Evolutionary conservation across 441 rosid genomes (phyloP), one percentile per base, ranked within the genome.

Genomic region (Arabidopsis hybrid): DNA sequence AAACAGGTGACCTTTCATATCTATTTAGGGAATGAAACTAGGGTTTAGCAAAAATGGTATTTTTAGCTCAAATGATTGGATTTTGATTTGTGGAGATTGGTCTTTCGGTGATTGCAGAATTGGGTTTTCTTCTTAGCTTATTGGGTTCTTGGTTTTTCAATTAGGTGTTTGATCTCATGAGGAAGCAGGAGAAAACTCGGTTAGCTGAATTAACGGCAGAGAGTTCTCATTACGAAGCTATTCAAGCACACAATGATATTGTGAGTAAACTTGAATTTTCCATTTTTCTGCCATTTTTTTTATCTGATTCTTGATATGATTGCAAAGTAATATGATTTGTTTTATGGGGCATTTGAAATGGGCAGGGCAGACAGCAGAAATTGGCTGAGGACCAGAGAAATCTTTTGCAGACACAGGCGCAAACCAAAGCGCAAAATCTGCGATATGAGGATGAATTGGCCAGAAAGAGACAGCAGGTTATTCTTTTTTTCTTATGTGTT

Each of bases 361-460:
- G 80, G 77, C 87, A 94, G 98, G 97, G 90, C 59, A 90, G 96
- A 75, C 95, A 89, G 65, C 70, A 76, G 71, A 87, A 90, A 74
- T 59, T 91, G 78, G 86, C 88, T 62, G 98, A 91, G 83, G 97
- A 91, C 67, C 95, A 88, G 77, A 83, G 95, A 65, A 90, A 89
- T 71, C 64, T 90, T 49, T 59, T 87, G 81, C 97, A 90, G 82
- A 89, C 85, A 69, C 92, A 93, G 66, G 89, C 90, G 32, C 96
- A 93, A 73, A 84, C 88, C 13, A 89, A 91, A 80, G 96, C 95
- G 3, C 96, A 90, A 69, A 80, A 76, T 75, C 72, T 88, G 65
- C 80, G 96, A 18, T 85, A 87, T 62, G 97, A 89, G 59, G 98
- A 91, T 83, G 98, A 93, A 60, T 77, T 93, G 71, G 90, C 95